Base-by-base conservation (phyloP, 2,329 filamentous ascomycete species). In the Fusarium nanum region DNA sequence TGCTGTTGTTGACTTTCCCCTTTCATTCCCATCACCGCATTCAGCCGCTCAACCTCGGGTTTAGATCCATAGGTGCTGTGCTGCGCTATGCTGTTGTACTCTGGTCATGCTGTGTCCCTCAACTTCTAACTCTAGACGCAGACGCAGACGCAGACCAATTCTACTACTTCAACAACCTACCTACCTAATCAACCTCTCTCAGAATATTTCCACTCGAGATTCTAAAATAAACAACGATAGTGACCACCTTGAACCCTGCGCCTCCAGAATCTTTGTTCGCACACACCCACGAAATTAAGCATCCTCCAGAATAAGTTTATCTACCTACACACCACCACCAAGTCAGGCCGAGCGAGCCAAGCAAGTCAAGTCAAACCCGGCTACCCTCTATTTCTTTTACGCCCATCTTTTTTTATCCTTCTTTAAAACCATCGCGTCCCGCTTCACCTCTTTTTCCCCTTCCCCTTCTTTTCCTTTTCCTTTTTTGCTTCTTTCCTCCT, bases 301-400 rank as follows among this genome's bases (percentile, higher is more conserved):
- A 48, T 45, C 50, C 41, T 40, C 34, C 42, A 27, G 34, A 49
- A 52, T 34, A 45, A 32, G 25, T 16, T 30, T 53, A 34, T 32
- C 49, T 61, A 49, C 52, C 49, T 61, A 53, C 52, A 54, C 42
- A 56, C 65, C 61, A 69, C 60, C 55, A 69, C 59, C 46, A 44
- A 41, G 47, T 32, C 25, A 44, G 20, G 41, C 12, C 27, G 34
- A 37, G 34, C 34, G 34, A n/a, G 18, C 34, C 34, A 37, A 37
- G 34, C 34, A 27, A 56, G 27, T 27, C 45, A 64, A 49, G 59
- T 41, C 52, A 41, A 67, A 45, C 49, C 61, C 44, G 18, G 13
- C 68, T 61, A 55, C 55, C 60, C 49, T 64, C 45, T 66, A 71
- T 53, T 71, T 64, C 48, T 63, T 60, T 57, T 50, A 50, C 34